Conservation (phyloP, 2,329 filamentous ascomycete species). For the Intubia oerlemansii region DNA sequence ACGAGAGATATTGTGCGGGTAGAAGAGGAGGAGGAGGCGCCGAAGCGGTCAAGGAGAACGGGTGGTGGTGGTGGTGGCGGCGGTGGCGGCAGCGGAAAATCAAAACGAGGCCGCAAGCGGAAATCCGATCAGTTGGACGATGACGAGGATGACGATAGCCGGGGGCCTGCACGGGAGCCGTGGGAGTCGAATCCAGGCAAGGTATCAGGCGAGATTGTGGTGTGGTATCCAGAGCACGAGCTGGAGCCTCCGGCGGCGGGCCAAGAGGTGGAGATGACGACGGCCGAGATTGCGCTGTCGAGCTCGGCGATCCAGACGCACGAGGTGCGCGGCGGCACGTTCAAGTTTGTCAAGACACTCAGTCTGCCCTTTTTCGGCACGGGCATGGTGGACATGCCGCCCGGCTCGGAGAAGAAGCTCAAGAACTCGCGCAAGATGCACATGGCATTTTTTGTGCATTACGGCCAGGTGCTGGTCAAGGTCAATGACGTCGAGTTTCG, state of each 20-base stretch:
- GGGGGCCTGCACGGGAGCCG: slow-evolving; percentile 35
- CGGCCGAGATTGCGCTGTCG: slow-evolving; percentile 35
- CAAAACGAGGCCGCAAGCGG: slow-evolving; percentile 10
- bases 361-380: slow-evolving; percentile 71
- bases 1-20: slow-evolving; percentile 62
- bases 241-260: slow-evolving; percentile 28
- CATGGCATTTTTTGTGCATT: slow-evolving; percentile 84
- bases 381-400: slow-evolving; percentile 74
- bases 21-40: slow-evolving; percentile 33
- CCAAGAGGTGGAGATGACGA: slow-evolving; percentile 29
- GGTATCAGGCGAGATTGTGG: slow-evolving; percentile 39
- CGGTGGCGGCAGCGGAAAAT: not conserved
- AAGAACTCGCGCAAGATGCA: slow-evolving; percentile 95
- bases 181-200: slow-evolving; percentile 52
- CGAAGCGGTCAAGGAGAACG: slow-evolving; percentile 9
- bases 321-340: slow-evolving; percentile 43
- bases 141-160: slow-evolving; percentile 19
- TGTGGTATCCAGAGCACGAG: slow-evolving; percentile 40
- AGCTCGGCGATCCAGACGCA: slow-evolving; percentile 32
- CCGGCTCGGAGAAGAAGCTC: slow-evolving; percentile 60
- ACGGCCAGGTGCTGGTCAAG: slow-evolving; percentile 61
- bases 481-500: slow-evolving; percentile 58
- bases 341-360: slow-evolving; percentile 77
- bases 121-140: slow-evolving; percentile 14
- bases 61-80: not conserved